Percentiles rank a stretch among this genome's conserved stretches.
Evolutionary conservation across 805 yeast species (phyloP).

Genomic region (Pichia deserticola): DNA sequence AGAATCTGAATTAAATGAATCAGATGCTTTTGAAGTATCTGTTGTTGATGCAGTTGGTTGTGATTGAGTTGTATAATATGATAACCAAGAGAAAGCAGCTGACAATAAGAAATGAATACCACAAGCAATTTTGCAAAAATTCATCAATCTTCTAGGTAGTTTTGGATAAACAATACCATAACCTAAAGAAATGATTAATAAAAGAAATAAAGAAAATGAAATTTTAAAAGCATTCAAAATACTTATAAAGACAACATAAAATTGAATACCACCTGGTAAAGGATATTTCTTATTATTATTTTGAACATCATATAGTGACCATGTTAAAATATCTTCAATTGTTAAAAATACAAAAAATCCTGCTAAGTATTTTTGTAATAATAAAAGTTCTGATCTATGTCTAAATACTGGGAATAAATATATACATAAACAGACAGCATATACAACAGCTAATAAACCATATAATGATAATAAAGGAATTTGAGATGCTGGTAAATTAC

Average conservation of each 20-base stretch:
- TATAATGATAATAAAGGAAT: conserved; percentile 86
- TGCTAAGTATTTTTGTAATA: conserved; percentile 84
- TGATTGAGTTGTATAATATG: conserved; percentile 30
- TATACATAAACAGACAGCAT: conserved; percentile 72
- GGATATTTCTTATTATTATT: conserved; percentile 43
- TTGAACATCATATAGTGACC: conserved; percentile 85
- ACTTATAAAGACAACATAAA: conserved; percentile 72
- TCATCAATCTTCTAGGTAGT: conserved; percentile 67
- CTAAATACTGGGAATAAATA: conserved; percentile 81
- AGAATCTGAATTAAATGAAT: conserved; percentile 42
- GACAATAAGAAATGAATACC: conserved; percentile 49
- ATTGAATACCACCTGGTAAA: conserved; percentile 42
- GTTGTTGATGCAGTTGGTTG: conserved; percentile 28
- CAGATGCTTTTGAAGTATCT: conserved; percentile 35
- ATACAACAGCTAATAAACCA: conserved; percentile 76
- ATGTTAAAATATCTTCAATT: conserved; percentile 74
- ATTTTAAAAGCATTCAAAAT: conserved; percentile 72
- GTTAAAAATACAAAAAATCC: conserved; percentile 80
- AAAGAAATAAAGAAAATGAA: conserved; percentile 80
- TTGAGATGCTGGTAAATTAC: conserved; percentile 82
- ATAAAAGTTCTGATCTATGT: conserved; percentile 79
- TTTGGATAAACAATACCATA: conserved; percentile 92
- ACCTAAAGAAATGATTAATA: conserved; percentile 81
- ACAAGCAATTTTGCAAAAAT: conserved; percentile 56
- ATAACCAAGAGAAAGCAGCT: conserved; percentile 43